Base-by-base conservation (phyloP, 192 early-diverging fungal genomes). In the Coemansia sp. region DNA sequence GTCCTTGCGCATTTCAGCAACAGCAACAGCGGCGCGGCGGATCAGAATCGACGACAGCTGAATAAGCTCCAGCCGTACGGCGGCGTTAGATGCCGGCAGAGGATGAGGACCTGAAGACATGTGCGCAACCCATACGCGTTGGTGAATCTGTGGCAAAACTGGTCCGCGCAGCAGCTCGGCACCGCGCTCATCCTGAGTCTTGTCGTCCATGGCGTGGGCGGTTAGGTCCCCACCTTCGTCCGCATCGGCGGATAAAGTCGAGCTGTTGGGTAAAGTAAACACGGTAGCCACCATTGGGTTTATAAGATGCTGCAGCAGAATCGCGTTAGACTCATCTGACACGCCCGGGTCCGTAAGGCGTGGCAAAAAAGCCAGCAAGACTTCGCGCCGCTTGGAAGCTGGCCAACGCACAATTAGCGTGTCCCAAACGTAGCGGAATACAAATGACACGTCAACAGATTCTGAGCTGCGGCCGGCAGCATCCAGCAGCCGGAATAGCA, bases 1-100 rank as follows among this genome's bases (percentile, higher is more conserved):
- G 60, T 96, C 93, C 72, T 93, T 94, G 27, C 89, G 84, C 36
- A 84, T 74, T 59, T 95, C 93, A 11, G 86, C 87, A 50, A 96
- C 86, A 2, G 90, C 75, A n/a, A 83, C 65, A 2, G 91, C 88
- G 0, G 90, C 91, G 69, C 90, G 88, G 64, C 94, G 92, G 6
- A 80, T 75, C 51, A 98, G 84, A 32, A 97, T 84, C 0, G 94
- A 87, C 0, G 94, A 93, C 67, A 98, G 86, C 76, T 98, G 97
- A 19, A 99, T 84, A 17, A 98, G 79, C 78, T 98, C 97, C 22
- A 97, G 88, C 27, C 87, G 82, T 29, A 93, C 72, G 11, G 78
- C 57, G 2, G 88, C 72, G 79, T 67, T 86, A 76, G 77, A 84
- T 68, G 20, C 58, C 0, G 60, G 32, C 53, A 42, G 25, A 20